Base-by-base conservation (phyloP, 371 early-diverging fungal species). In the Mortierella sp. region DNA sequence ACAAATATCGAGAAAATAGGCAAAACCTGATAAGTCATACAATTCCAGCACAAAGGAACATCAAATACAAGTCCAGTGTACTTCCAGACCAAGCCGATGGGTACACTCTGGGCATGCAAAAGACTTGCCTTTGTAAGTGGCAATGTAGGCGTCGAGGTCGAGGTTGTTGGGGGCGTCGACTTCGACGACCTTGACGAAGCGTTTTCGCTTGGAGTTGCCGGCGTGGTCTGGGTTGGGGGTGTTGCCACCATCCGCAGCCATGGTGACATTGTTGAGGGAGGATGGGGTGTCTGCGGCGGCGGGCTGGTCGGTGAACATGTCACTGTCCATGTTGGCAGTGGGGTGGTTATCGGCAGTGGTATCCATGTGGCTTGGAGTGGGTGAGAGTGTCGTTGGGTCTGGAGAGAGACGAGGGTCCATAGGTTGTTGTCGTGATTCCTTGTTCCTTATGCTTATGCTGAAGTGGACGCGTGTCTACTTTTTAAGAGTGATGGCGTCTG, bases 81-180 rank as follows among this genome's bases (percentile, higher is more conserved):
- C 9, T 10, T 50, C 10, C 50, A 7, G n/a, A n/a, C 19, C 29
- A 41, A 40, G 16, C n/a, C 26, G 31, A 29, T 16, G 44, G 13
- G 44, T 48, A 13, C 11, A 37, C 16, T 45, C 2, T 63, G 29
- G 26, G 24, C n/a, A 64, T 14, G 61, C 9, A 8, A 26, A 45
- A 26, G 24, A 34, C 73, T 41, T 83, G 91, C 94, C 94, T 79
- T 85, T 81, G 86, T 95, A 95, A 68, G 88, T 92, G 64, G 87
- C 86, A 39, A 92, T 91, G 65, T 94, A 94, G 4, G 88, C 76
- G 29, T 94, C 95, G 66, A 95, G 87, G 80, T 95, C 95, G 14
- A 95, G 80, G 65, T 88, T 88, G 61, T 81, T 86, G 53, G 91
- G 90, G 24, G 86, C 64, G 22, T 87, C 88, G 40, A 88, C 86